phyloP scores from a whole-genome alignment of 116 monocot species.

The Papilionanthe hybrid region DNA sequence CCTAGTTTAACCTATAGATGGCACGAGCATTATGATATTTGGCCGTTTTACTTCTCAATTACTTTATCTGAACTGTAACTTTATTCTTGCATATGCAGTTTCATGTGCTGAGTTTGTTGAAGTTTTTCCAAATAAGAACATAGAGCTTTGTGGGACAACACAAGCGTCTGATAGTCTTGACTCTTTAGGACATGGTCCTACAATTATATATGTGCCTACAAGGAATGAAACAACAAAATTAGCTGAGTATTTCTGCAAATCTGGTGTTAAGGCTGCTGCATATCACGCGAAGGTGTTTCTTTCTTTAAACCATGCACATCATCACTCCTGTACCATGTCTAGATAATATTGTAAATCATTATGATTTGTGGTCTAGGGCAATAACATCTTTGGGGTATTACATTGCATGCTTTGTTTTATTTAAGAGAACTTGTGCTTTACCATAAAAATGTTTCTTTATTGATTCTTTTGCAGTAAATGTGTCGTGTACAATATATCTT shows the following conservation, averaged over 20 bases:
- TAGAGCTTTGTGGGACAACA: slow-evolving; percentile 14
- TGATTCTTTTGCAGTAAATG: background rate
- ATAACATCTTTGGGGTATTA: background rate
- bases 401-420: slow-evolving; percentile 2
- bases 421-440: background rate
- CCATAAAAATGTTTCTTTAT: background rate
- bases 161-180: slow-evolving; percentile 17
- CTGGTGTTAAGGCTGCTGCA: slow-evolving; percentile 86
- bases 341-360: background rate
- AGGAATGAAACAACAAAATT: slow-evolving; percentile 76
- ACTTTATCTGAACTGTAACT: slow-evolving; percentile 5
- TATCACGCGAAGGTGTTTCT: slow-evolving; percentile 89
- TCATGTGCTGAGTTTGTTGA: slow-evolving; percentile 63
- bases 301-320: background rate
- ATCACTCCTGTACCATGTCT: background rate
- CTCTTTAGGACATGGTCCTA: slow-evolving; percentile 55
- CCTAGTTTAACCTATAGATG: background rate
- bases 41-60: background rate
- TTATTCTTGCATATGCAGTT: slow-evolving; percentile 36
- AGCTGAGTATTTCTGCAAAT: slow-evolving; percentile 54
- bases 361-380: background rate
- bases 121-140: slow-evolving; percentile 15
- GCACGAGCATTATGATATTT: background rate
- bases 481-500: background rate
- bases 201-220: slow-evolving; percentile 95